A percentile compares a stretch with the other conserved stretches of the same genome.
These are phyloP conservation scores for Novymonas esmeraldas DNA, from an alignment of 208 protist species.

Conservation along the genomic window DNA sequence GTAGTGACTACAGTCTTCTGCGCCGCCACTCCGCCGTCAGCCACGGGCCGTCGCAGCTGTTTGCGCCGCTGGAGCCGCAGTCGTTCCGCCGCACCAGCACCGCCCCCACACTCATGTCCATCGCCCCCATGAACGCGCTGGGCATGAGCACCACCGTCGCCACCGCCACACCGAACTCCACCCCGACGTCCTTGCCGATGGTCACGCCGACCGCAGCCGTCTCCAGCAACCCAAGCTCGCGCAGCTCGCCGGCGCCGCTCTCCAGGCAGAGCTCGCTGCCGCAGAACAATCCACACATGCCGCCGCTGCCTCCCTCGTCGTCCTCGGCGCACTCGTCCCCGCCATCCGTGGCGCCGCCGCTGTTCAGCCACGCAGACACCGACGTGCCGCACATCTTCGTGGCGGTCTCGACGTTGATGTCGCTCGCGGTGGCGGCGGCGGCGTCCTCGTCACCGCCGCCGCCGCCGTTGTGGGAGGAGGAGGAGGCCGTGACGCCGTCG, in stretches of 20 bases:
- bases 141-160: slow-evolving; percentile 12
- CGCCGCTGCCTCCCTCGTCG: neutral
- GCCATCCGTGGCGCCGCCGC: neutral
- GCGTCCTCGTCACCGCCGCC: no score
- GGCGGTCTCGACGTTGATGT: no score
- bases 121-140: slow-evolving; percentile 6
- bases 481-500: neutral
- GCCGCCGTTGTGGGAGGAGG: no score
- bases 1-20: neutral
- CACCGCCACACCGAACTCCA: slow-evolving; percentile 10
- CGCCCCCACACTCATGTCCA: slow-evolving; percentile 28
- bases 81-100: slow-evolving; percentile 17
- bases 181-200: neutral
- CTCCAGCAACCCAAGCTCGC: neutral
- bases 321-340: neutral
- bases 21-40: slow-evolving; percentile 19
- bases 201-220: neutral
- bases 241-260: slow-evolving; percentile 1
- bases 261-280: neutral
- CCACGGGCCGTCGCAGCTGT: slow-evolving; percentile 40
- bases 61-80: slow-evolving; percentile 31
- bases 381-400: neutral
- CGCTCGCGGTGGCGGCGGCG: no score
- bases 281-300: slow-evolving; percentile 2
- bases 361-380: neutral